Percentiles rank a stretch among this genome's conserved stretches.
Conservation (phyloP, 2,329 filamentous ascomycete genomes). For the Bipolaris bicolor region DNA sequence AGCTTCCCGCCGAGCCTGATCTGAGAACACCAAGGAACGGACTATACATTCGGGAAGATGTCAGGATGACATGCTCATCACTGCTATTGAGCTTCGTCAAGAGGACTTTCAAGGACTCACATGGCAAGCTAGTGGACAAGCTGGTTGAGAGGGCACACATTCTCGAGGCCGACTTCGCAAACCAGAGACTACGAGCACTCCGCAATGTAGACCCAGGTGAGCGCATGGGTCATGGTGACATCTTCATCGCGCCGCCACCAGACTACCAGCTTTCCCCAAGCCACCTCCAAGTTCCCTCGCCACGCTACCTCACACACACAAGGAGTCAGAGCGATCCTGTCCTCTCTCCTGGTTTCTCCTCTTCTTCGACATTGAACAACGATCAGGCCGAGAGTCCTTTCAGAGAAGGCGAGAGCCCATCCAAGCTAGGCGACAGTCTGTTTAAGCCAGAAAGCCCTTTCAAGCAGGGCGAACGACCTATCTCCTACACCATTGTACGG, state of each 20-base stretch:
- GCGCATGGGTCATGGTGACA: conserved; percentile 42
- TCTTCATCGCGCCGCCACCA: conserved; percentile 46
- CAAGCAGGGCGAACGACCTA: conserved; percentile 13
- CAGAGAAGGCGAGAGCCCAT: not conserved
- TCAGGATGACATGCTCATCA: conserved; percentile 81
- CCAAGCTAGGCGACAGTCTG: no score
- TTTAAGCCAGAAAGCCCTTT: conserved; percentile 10
- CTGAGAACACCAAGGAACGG: conserved; percentile 69
- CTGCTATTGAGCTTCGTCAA: conserved; percentile 79
- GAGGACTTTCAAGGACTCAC: conserved; percentile 79
- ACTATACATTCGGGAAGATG: conserved; percentile 83
- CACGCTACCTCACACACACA: conserved; percentile 22
- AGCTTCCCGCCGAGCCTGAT: conserved; percentile 69
- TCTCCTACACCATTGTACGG: conserved; percentile 21
- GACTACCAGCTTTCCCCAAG: conserved; percentile 29
- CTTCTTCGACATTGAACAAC: conserved; percentile 22
- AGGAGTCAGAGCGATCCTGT: conserved; percentile 33
- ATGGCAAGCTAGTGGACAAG: conserved; percentile 69
- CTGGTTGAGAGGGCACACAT: conserved; percentile 47
- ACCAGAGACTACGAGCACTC: conserved; percentile 40
- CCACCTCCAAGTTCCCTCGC: conserved; percentile 18
- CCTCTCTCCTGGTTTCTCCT: conserved; percentile 28
- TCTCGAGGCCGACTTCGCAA: conserved; percentile 43
- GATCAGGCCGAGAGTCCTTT: conserved; percentile 20
- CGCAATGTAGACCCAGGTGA: conserved; percentile 40